Evolutionary conservation across 495 filamentous ascomycete genomes (phyloP), one percentile per base, ranked within the genome.

Genomic region (Lentithecium fluviatile): DNA sequence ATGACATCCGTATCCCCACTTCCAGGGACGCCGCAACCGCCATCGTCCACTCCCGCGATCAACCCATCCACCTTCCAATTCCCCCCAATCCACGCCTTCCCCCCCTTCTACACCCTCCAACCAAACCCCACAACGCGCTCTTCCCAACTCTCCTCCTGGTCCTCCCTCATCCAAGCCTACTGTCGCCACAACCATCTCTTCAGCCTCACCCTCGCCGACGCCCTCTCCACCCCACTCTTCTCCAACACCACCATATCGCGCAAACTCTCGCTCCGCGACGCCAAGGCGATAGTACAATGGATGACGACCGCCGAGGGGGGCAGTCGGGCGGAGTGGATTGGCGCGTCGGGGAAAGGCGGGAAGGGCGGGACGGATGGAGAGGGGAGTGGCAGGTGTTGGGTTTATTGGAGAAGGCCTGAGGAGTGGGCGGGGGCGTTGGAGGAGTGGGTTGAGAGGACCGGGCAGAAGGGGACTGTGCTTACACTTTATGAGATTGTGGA

Each of bases 131-230:
- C 79, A 26, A 96, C 90, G 11, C 88, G 83, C 67, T 80, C 83
- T 73, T 80, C 84, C 21, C 94, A 97, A 71, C 84, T 91, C 52
- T 74, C 79, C 34, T 89, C 88, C 76, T 98, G 94, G 94, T 85
- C 87, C 40, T 70, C 82, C n/a, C 82, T 96, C 17, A 85, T 98
- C 68, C 89, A 88, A 57, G 67, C 85, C 67, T 98, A 94, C 85
- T 91, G 89, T 73, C 82, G 84, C 0, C 79, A 87, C 71, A 82
- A 93, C 74, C 83, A 80, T 40, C 70, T 88, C 67, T 95, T 82
- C 78, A 81, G 82, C 29, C 80, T 97, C 26, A 77, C 84, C 2
- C 76, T 94, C 12, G 74, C 82, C 38, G 78, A 88, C 19, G 80
- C 83, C 2, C 69, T 87, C 10, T 79, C 82, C 24, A 75, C 75